Evolutionary conservation across 305 asterid species (phyloP), one percentile per base, ranked within the genome.

Genomic region (Vinca major): DNA sequence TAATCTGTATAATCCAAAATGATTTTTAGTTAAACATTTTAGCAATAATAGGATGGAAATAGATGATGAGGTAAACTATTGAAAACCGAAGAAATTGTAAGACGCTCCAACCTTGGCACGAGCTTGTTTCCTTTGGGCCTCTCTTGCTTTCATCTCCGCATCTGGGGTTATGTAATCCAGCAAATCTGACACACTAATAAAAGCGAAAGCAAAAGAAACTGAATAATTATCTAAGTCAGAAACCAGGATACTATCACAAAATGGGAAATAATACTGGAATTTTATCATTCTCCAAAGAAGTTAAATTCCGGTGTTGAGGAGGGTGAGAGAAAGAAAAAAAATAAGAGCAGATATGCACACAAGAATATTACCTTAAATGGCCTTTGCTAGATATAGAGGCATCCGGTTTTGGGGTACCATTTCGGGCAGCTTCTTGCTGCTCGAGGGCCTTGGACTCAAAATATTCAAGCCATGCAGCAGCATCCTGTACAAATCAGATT

Each of bases 371-470:
- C 96, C 97, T 90, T 67, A 90, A 75, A 82, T 91, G 97, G 67
- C 97, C 97, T 82, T 91, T 89, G 85, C 97, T 91, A 62, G 97
- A 87, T 71, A 91, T 91, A 71, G 97, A 91, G 65, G 97, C 97
- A 74, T 91, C 97, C 14, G 95, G 96, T 74, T 89, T 91, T 36
- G 96, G 96, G 50, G 96, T 86, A 71, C 97, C 96, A 75, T 87
- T 89, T 55, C 95, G 93, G 13, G 94, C 93, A 66, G 97, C 95
- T 86, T 89, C 97, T 80, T 91, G 97, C 83, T 91, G 97, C 80
- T 91, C 97, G 79, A 89, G 81, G 62, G 97, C 96, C 80, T 89
- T 91, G 69, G 97, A 91, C 80, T 91, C 97, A 5, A 91, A 91
- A 79, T 91, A 91, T 77, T 91, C 97, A 62, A 91, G 92, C 97